These are phyloP conservation scores for Rostrohypoxylon terebratum DNA, from an alignment of 495 filamentous ascomycete genomes.

Conservation along the genomic window DNA sequence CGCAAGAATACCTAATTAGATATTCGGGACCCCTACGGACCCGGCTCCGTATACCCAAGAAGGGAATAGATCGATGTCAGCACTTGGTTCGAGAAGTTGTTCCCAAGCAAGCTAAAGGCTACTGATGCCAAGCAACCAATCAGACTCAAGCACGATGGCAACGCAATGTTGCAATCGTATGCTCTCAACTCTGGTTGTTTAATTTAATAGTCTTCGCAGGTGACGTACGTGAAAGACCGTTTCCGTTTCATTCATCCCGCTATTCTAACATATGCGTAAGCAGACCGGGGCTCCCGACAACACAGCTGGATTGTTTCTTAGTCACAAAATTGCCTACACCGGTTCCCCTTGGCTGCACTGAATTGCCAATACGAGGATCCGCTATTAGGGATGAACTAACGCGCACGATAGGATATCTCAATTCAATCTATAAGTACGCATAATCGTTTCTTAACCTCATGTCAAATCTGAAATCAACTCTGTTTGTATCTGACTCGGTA, in stretches of 20 bases:
- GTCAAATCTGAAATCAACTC: neutral
- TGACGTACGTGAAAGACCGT: slow-evolving; percentile 24
- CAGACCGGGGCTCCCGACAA: slow-evolving; percentile 6
- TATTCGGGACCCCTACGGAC: slow-evolving; percentile 3
- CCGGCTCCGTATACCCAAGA: slow-evolving; percentile 19
- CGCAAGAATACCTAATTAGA: slow-evolving; percentile 14
- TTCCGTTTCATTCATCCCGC: slow-evolving; percentile 23
- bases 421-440: neutral
- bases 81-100: slow-evolving; percentile 26
- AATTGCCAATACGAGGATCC: slow-evolving; percentile 11
- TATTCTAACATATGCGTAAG: slow-evolving; percentile 8
- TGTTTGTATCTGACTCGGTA: neutral
- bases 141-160: slow-evolving; percentile 22
- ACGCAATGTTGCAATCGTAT: slow-evolving; percentile 33
- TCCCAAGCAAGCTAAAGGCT: slow-evolving; percentile 17
- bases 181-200: slow-evolving; percentile 25
- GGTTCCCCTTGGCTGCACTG: neutral
- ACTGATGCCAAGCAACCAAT: slow-evolving; percentile 17
- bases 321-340: slow-evolving; percentile 8
- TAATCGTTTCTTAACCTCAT: neutral
- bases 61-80: slow-evolving; percentile 31
- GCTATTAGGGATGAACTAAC: slow-evolving; percentile 15
- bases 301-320: neutral
- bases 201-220: slow-evolving; percentile 17
- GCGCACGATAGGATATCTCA: neutral